Evolutionary conservation across 169 alveolate species (phyloP).

Genomic region (Theileria luwenshuni): DNA sequence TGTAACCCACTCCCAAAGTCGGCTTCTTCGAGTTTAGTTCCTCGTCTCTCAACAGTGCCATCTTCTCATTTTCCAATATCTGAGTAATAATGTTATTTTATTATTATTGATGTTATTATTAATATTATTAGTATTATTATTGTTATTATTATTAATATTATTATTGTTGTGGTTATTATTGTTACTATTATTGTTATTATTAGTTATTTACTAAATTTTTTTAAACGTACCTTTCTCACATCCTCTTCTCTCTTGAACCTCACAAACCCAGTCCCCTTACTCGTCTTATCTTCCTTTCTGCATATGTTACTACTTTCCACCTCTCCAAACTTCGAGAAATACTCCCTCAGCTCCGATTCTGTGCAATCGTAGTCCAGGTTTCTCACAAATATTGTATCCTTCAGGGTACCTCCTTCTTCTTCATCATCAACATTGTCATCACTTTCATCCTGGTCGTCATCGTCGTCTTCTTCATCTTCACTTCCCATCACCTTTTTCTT

Average conservation of each 20-base stretch:
- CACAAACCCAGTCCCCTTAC: conserved; percentile 61
- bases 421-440: background rate
- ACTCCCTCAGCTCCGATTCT: conserved; percentile 36
- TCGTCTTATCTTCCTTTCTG: conserved; percentile 36
- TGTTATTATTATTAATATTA: too few relatives aligned
- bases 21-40: conserved; percentile 20
- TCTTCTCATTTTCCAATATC: conserved; percentile 19
- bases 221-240: conserved; percentile 33
- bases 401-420: conserved; percentile 4
- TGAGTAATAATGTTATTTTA: background rate
- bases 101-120: background rate
- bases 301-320: conserved; percentile 52
- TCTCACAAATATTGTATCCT: conserved; percentile 60
- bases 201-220: too few relatives aligned
- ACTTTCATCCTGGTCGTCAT: background rate
- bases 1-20: conserved; percentile 54
- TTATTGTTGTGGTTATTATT: too few relatives aligned
- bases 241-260: conserved; percentile 37
- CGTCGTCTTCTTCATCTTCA: background rate
- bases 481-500: background rate
- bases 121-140: too few relatives aligned
- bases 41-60: conserved; percentile 53
- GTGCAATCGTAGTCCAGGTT: conserved; percentile 64
- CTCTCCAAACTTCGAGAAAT: conserved; percentile 48
- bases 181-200: too few relatives aligned